A percentile compares a stretch with the other conserved stretches of the same genome.
phyloP scores from a whole-genome alignment of 805 yeast genomes.

The Lachancea dasiensis region DNA sequence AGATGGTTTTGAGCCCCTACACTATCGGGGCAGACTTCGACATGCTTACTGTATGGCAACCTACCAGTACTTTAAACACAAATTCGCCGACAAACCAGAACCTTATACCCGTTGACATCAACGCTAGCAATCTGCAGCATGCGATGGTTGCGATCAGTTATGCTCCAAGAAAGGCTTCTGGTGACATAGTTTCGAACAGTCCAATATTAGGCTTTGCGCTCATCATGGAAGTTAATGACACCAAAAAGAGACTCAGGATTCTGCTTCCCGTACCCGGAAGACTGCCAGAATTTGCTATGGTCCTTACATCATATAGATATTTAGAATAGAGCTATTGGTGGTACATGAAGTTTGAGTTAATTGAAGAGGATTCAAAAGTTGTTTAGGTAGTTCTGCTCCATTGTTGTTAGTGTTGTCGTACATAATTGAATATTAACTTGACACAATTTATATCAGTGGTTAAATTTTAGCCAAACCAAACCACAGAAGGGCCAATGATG shows the following conservation, averaged over 20 bases:
- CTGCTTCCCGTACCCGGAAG: conserved; percentile 85
- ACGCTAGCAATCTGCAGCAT: conserved; percentile 58
- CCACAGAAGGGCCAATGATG: too few species aligned
- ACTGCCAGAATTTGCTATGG: conserved; percentile 66
- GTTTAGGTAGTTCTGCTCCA: too few species aligned
- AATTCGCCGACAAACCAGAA: conserved; percentile 20
- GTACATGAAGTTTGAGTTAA: not conserved
- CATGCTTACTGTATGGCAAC: conserved; percentile 57
- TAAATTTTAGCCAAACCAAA: too few species aligned
- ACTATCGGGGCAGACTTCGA: conserved; percentile 67
- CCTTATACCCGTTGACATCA: conserved; percentile 38
- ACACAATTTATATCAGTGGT: too few species aligned
- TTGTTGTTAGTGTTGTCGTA: too few species aligned
- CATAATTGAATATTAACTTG: too few species aligned
- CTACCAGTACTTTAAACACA: conserved; percentile 34
- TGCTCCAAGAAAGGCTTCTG: conserved; percentile 42
- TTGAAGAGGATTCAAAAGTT: not conserved
- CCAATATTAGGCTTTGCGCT: conserved; percentile 77
- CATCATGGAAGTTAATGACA: conserved; percentile 64
- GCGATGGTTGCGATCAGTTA: conserved; percentile 63
- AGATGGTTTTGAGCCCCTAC: conserved; percentile 72
- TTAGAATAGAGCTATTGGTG: conserved; percentile 68
- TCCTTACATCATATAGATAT: conserved; percentile 76
- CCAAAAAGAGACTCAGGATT: conserved; percentile 58
- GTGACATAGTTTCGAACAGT: conserved; percentile 44